Base-by-base conservation (phyloP, 345 rosid species). In the Aquilaria sinensis region DNA sequence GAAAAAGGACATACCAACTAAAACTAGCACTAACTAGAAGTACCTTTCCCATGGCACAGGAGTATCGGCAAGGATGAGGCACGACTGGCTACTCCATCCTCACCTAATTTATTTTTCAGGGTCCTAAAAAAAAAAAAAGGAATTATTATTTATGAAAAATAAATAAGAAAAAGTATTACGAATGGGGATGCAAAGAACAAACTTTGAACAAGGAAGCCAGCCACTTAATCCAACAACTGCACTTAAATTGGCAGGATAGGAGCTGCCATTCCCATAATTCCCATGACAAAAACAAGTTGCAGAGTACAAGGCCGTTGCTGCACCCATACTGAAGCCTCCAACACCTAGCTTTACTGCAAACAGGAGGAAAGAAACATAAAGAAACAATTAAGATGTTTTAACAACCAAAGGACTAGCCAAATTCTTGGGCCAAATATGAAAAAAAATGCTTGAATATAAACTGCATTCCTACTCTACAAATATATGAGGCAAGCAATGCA, bases 301-400 rank as follows among this genome's bases (percentile, higher is more conserved):
- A 60, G 96, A 85, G 71, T 94, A 90, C 30, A 94, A 78, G 41
- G 97, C 66, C 32, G 96, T 82, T 53, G 90, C 99, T 9, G 97
- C 96, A 68, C 99, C 99, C 99, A 94, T 94, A 74, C 99, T 94
- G 85, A 94, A 94, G 52, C 99, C 99, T 71, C 99, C 99, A 71
- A 94, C 67, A 51, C 96, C 99, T 62, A 90, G 80, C 84, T 90
- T 90, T 68, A 94, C 99, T 93, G 86, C 47, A 66, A 15, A 68
- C 51, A 68, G 54, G 69, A 37, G 43, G 51, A 70, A 70, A 50
- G 46, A 63, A 53, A 46, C 31, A n/a, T 45, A 72, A 45, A 74
- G 31, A 67, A 62, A 12, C 12, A 60, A 2, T 37, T 37, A 37
- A 3, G 43, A 37, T 37, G 5, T 9, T 37, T 5, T 37, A 37